Conservation (phyloP, 768 basidiomycete species). For the Antrodiella citrinella region DNA sequence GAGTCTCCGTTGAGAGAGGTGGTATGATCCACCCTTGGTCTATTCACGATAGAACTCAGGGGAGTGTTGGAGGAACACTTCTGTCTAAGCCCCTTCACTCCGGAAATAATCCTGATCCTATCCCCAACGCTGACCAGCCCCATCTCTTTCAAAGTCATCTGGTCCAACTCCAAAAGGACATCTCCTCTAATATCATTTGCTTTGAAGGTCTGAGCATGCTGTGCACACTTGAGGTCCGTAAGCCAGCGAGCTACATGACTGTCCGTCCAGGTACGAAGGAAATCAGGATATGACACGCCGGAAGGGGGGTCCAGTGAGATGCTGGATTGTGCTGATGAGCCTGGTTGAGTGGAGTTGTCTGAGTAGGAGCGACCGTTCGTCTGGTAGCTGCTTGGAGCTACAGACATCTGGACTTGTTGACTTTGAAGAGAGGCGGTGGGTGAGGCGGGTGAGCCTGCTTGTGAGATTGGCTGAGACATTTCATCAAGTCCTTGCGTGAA, state of each 20-base stretch:
- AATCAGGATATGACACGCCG: slow-evolving; percentile 52
- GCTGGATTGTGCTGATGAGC: slow-evolving; percentile 28
- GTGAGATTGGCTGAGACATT: slow-evolving; percentile 29
- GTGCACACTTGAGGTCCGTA: slow-evolving; percentile 61
- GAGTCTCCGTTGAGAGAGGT: slow-evolving; percentile 11
- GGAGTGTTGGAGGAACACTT: slow-evolving; percentile 30
- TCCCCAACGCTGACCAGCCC: slow-evolving; percentile 87
- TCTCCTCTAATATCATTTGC: slow-evolving; percentile 89
- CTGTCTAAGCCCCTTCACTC: slow-evolving; percentile 70
- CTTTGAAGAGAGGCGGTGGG: slow-evolving; percentile 26
- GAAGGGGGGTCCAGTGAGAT: slow-evolving; percentile 46
- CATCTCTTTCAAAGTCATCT: slow-evolving; percentile 83
- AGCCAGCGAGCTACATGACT: slow-evolving; percentile 73
- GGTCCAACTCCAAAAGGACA: slow-evolving; percentile 87
- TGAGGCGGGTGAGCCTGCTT: slow-evolving; percentile 26
- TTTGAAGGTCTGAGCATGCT: slow-evolving; percentile 62
- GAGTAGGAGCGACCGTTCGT: slow-evolving; percentile 29
- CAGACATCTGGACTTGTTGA: slow-evolving; percentile 24
- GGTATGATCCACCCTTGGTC: slow-evolving; percentile 14
- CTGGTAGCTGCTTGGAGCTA: slow-evolving; percentile 27
- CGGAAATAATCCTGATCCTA: slow-evolving; percentile 77
- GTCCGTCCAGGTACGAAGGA: slow-evolving; percentile 67
- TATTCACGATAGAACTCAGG: slow-evolving; percentile 16
- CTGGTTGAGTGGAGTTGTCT: slow-evolving; percentile 33
- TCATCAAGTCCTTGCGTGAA: slow-evolving; percentile 25